Conservation (phyloP, 2,329 filamentous ascomycete genomes). For the Corynespora cassiicola region DNA sequence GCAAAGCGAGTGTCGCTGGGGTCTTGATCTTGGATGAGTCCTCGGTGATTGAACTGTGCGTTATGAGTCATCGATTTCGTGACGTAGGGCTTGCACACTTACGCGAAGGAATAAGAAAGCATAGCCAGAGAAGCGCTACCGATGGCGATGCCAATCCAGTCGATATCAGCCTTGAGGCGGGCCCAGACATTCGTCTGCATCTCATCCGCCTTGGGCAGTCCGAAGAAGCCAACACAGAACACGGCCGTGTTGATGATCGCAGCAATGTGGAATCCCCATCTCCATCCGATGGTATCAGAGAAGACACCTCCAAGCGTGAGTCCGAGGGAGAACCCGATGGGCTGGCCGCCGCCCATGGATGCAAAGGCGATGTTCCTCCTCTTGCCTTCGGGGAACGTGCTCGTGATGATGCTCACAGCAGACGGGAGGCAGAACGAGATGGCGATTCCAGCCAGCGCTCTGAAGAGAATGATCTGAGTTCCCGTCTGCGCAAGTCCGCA, state of each 20-base stretch:
- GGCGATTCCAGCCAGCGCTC: constrained; percentile 54
- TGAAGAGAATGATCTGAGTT: constrained; percentile 55
- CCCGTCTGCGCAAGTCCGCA: constrained; percentile 47
- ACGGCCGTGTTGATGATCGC: constrained; percentile 52
- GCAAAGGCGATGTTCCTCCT: constrained; percentile 60
- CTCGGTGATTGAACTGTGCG: constrained; percentile 44
- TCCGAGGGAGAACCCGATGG: constrained; percentile 59
- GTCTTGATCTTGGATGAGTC: constrained; percentile 51
- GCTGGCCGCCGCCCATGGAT: constrained; percentile 57
- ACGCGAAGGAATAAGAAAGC: constrained; percentile 63
- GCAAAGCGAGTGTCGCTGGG: constrained; percentile 52
- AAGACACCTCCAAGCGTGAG: constrained; percentile 60
- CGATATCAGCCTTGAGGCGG: constrained; percentile 53
- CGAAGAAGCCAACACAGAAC: constrained; percentile 47
- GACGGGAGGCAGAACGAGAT: constrained; percentile 57
- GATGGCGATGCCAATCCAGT: constrained; percentile 60
- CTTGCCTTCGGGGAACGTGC: constrained; percentile 54
- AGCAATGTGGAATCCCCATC: constrained; percentile 58
- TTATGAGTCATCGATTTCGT: too few species aligned
- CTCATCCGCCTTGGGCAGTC: constrained; percentile 39
- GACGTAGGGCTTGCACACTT: too few species aligned
- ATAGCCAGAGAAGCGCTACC: constrained; percentile 56
- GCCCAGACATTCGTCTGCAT: constrained; percentile 30
- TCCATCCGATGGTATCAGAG: constrained; percentile 57
- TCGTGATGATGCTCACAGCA: constrained; percentile 57